Evolutionary conservation across 164 flowering plant genomes (phyloP).

Genomic region (Saururus chinensis): DNA sequence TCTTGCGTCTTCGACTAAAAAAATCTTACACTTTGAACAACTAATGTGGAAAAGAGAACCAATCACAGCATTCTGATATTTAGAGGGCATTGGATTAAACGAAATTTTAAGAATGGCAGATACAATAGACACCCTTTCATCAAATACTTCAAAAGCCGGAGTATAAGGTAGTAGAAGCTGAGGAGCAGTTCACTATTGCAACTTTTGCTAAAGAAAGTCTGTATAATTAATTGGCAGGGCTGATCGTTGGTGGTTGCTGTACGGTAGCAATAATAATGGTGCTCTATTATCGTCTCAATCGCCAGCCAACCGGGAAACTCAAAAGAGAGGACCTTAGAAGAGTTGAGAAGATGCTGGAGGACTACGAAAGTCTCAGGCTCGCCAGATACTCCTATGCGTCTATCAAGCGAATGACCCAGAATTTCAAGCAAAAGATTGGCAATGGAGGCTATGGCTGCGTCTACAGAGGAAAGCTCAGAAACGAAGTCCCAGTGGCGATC

Average conservation of each 20-base stretch:
- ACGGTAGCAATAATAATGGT: neutral
- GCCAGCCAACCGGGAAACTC: neutral
- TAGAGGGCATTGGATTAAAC: no score
- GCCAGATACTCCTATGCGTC: neutral
- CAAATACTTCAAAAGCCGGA: no score
- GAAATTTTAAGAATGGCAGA: no score
- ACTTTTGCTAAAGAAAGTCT: neutral
- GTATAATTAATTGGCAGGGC: neutral
- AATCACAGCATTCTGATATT: no score
- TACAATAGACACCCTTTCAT: no score
- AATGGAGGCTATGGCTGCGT: conserved; percentile 9
- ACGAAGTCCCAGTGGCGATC: conserved; percentile 5
- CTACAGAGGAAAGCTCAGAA: conserved; percentile 7
- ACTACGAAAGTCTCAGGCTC: neutral
- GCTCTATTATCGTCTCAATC: neutral
- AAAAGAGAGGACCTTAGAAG: neutral
- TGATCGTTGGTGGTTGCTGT: neutral
- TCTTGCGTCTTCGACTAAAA: no score
- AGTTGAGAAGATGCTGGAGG: conserved; percentile 1
- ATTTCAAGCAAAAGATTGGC: neutral
- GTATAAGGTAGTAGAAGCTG: no score
- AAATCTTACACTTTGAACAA: no score
- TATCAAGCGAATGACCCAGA: conserved; percentile 1
- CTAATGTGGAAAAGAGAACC: no score
- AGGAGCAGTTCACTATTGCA: no score